Conservation (phyloP, 306 rosid species). For the Lotus japonicus region DNA sequence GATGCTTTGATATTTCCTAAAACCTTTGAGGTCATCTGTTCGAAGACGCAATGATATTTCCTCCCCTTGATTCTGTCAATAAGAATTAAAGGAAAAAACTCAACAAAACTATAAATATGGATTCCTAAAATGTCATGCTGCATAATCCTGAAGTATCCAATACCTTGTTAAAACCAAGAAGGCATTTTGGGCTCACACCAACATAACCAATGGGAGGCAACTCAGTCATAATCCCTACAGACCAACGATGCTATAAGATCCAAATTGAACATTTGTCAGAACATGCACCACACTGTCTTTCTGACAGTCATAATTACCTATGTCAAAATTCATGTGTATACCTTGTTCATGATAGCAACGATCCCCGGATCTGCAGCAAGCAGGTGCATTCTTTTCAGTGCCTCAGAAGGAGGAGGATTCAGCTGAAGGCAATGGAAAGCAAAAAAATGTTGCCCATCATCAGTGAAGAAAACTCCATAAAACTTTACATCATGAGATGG, state of each 20-base stretch:
- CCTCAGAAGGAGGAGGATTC: conserved; percentile 82
- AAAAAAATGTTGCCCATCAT: conserved; percentile 1
- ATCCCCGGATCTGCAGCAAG: conserved; percentile 97
- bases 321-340: conserved; percentile 6
- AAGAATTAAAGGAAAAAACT: conserved; percentile 10
- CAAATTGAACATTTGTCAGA: conserved; percentile 26
- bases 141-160: neutral
- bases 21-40: conserved; percentile 91
- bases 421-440: conserved; percentile 48
- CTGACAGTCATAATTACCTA: conserved; percentile 4
- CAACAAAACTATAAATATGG: conserved; percentile 1
- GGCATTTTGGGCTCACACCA: conserved; percentile 86
- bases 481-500: neutral
- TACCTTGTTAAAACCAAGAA: conserved; percentile 94
- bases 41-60: conserved; percentile 96
- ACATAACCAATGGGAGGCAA: conserved; percentile 95
- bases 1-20: conserved; percentile 77
- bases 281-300: conserved; percentile 8
- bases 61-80: conserved; percentile 71
- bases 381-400: conserved; percentile 89
- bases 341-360: conserved; percentile 93
- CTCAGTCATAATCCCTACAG: conserved; percentile 94
- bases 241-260: conserved; percentile 74
- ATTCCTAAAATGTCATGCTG: neutral
- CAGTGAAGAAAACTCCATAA: neutral